These are phyloP conservation scores for Pythium coloratum DNA, from an alignment of 352 stramenopile genomes.

Conservation along the genomic window DNA sequence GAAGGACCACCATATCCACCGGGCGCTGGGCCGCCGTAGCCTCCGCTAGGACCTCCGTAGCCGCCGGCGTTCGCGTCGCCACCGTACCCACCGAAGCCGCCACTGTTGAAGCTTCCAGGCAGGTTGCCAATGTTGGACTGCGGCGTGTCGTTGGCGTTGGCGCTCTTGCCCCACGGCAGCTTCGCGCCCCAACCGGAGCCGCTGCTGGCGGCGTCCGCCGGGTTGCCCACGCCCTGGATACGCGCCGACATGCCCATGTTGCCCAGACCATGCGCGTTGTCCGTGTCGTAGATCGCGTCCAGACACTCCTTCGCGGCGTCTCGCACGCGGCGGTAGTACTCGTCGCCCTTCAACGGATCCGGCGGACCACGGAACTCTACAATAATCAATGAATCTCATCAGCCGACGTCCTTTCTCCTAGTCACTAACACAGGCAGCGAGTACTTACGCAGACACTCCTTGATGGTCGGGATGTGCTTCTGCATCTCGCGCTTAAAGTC, in stretches of 20 bases:
- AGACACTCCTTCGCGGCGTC: slow-evolving; percentile 94
- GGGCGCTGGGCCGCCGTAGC: slow-evolving; percentile 16
- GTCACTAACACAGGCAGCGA: not conserved
- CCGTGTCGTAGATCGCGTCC: slow-evolving; percentile 93
- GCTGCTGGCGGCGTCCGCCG: slow-evolving; percentile 38
- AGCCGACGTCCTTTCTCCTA: not conserved
- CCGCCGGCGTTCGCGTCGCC: slow-evolving; percentile 13
- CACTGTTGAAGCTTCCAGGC: slow-evolving; percentile 45
- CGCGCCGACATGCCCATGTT: slow-evolving; percentile 81
- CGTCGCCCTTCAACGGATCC: slow-evolving; percentile 94
- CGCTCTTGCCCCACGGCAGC: slow-evolving; percentile 64
- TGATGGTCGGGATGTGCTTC: slow-evolving; percentile 89
- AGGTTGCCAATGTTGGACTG: slow-evolving; percentile 58
- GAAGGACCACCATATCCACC: slow-evolving; percentile 36
- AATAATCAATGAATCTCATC: slow-evolving; percentile 4
- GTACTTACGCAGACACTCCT: slow-evolving; percentile 88
- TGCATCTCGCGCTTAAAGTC: slow-evolving; percentile 93
- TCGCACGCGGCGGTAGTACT: slow-evolving; percentile 92
- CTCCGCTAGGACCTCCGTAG: slow-evolving; percentile 9
- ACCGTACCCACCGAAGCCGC: slow-evolving; percentile 40
- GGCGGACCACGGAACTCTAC: slow-evolving; percentile 89
- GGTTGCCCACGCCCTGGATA: slow-evolving; percentile 79
- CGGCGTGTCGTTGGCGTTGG: slow-evolving; percentile 53
- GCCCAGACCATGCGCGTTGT: slow-evolving; percentile 58
- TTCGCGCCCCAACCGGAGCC: slow-evolving; percentile 72